Percentiles rank a stretch among this genome's conserved stretches.
phyloP scores from a whole-genome alignment of 1,284 basidiomycete species.

The Malassezia pachydermatis region DNA sequence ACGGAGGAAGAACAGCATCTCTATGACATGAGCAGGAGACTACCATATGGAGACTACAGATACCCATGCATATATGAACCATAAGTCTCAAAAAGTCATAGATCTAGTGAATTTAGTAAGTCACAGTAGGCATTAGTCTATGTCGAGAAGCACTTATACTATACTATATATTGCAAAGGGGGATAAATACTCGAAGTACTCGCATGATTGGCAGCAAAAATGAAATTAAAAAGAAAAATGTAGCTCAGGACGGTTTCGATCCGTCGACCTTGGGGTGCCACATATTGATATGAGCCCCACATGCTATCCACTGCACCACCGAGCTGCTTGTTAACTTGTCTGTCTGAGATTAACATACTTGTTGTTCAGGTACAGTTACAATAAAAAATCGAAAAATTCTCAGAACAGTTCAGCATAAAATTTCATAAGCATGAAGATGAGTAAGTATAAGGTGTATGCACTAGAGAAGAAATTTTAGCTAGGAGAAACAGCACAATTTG shows the following conservation, averaged over 20 bases:
- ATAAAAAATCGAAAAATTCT: no score
- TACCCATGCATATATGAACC: conserved; percentile 55
- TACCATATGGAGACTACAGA: conserved; percentile 81
- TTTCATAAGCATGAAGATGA: no score
- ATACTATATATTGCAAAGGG: no score
- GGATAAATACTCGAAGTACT: no score
- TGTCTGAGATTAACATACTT: neutral
- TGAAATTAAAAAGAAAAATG: conserved; percentile 11
- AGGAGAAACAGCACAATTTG: no score
- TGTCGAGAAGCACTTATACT: no score
- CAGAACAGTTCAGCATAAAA: no score
- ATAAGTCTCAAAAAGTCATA: neutral
- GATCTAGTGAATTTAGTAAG: neutral
- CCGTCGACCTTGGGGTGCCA: conserved; percentile 23
- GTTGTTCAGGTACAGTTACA: no score
- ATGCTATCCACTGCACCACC: conserved; percentile 23
- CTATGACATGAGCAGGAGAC: conserved; percentile 60
- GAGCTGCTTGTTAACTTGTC: neutral
- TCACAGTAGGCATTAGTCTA: no score
- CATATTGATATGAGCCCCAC: conserved; percentile 21
- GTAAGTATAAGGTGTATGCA: no score
- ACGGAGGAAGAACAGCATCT: conserved; percentile 60
- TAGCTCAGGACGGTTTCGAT: conserved; percentile 21
- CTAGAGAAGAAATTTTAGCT: no score
- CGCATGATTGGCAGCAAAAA: no score